Base-by-base conservation (phyloP, 495 filamentous ascomycete genomes). In the Talaromyces wortmannii region DNA sequence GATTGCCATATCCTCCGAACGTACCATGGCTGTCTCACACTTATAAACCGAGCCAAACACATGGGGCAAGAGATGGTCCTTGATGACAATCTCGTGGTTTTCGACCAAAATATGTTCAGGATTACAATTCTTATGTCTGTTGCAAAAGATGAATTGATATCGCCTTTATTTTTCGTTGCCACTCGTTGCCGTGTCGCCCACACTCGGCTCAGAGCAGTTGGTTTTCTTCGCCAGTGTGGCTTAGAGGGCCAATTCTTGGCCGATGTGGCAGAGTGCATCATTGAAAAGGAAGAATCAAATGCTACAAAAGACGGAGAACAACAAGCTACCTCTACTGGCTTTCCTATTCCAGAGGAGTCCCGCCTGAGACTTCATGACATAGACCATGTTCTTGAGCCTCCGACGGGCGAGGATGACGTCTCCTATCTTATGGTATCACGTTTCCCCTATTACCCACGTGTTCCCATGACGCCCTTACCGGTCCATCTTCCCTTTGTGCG, bases 1-100 rank as follows among this genome's bases (percentile, higher is more conserved):
- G 13, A 51, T 36, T 51, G 48, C 17, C 48, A 51, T 17, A 51
- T 51, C 48, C 48, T 51, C 32, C 48, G 48, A 16, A n/a, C 33
- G 11, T 40, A 51, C 30, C 48, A 51, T 12, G 32, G 31, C n/a
- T 51, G 48, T 17, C 48, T 51, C 30, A 32, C 48, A 36, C 18
- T 51, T 13, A 51, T 51, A 17, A 51, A 51, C 6, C 30, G 30
- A 33, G 48, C 48, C 48, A 16, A 23, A 11, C 31, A 51, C n/a
- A 40, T 17, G 48, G 48, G 48, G 17, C 48, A 51, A 51, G 48
- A 51, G 40, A 51, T 13, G 3, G 30, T 51, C 40, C 40, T 51
- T 17, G 48, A 51, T 17, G 29, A 51, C 10, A 36, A 51, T 17
- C 32, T 12, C 16, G 48, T 51, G 32, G 31, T 51, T 29, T 51